phyloP scores from a whole-genome alignment of 345 rosid genomes.

The Lenwebbia sp. region DNA sequence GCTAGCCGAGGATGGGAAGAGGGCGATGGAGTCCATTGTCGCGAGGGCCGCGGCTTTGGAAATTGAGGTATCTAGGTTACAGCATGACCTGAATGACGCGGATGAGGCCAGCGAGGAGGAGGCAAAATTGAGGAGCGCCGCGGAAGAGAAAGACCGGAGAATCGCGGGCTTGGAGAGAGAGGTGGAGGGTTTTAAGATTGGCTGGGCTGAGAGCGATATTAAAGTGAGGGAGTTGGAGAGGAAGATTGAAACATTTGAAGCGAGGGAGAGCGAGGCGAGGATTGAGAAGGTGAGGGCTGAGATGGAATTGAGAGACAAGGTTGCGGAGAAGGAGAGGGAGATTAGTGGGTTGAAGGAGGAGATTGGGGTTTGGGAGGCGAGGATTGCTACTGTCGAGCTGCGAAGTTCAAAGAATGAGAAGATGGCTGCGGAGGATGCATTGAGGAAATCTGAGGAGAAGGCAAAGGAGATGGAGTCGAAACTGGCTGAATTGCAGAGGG shows the following conservation, averaged over 20 bases:
- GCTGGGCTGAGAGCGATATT: slow-evolving; percentile 43
- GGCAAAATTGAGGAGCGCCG: slow-evolving; percentile 22
- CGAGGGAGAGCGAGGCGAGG: slow-evolving; percentile 52
- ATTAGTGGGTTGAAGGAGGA: slow-evolving; percentile 25
- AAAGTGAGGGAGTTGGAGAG: slow-evolving; percentile 64
- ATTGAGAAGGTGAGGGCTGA: slow-evolving; percentile 51
- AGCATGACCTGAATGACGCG: slow-evolving; percentile 44
- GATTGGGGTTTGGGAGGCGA: slow-evolving; percentile 27
- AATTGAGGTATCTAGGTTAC: slow-evolving; percentile 44
- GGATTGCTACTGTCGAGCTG: slow-evolving; percentile 25
- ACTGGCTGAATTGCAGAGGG: slow-evolving; percentile 26
- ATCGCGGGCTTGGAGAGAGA: slow-evolving; percentile 33
- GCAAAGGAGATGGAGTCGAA: slow-evolving; percentile 21
- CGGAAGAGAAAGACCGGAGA: slow-evolving; percentile 31
- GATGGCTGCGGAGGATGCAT: slow-evolving; percentile 15
- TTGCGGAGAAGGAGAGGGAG: slow-evolving; percentile 42
- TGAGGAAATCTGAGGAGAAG: slow-evolving; percentile 18
- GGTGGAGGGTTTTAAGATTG: slow-evolving; percentile 43
- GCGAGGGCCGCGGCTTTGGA: slow-evolving; percentile 60
- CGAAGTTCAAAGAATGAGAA: slow-evolving; percentile 23
- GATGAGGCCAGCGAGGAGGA: slow-evolving; percentile 38
- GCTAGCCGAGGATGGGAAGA: slow-evolving; percentile 38
- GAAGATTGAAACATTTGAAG: slow-evolving; percentile 45
- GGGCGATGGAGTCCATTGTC: slow-evolving; percentile 29
- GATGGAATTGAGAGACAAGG: slow-evolving; percentile 44